These are phyloP conservation scores for Nicotiana tabacum DNA, from an alignment of 257 asterid species.

Conservation along the genomic window DNA sequence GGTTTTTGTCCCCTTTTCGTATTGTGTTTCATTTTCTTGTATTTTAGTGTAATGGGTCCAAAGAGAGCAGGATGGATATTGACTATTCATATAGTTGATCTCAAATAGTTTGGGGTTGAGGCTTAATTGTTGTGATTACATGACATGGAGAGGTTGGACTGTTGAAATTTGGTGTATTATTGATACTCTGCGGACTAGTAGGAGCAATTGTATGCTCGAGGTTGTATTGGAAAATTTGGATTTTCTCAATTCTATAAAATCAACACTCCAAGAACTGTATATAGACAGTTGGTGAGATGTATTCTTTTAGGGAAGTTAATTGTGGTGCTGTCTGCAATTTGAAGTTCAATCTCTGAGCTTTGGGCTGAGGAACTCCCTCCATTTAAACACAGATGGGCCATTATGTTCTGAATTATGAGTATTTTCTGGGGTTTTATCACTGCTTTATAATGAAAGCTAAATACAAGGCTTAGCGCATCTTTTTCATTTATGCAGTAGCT, in stretches of 20 bases:
- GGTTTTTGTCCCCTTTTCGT: background rate
- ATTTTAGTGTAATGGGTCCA: background rate
- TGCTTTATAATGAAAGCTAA: background rate
- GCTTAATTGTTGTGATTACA: background rate
- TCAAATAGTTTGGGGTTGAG: background rate
- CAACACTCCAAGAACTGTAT: background rate
- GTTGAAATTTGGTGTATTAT: background rate
- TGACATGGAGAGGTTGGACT: background rate
- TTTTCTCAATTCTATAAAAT: too few species aligned
- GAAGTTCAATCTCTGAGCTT: background rate
- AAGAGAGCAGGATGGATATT: background rate
- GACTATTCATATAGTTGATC: background rate
- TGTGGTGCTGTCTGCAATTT: background rate
- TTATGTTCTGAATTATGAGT: background rate
- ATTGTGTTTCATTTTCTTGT: background rate
- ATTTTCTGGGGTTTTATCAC: background rate
- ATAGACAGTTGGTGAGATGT: background rate
- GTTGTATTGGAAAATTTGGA: background rate
- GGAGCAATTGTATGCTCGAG: background rate
- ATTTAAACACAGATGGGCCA: background rate
- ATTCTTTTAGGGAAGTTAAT: background rate
- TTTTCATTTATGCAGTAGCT: background rate
- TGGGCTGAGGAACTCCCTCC: background rate
- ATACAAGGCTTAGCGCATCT: background rate
- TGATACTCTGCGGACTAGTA: background rate